Evolutionary conservation across 257 asterid genomes (phyloP), one percentile per base, ranked within the genome.

Genomic region (Gentiana macrophylla): DNA sequence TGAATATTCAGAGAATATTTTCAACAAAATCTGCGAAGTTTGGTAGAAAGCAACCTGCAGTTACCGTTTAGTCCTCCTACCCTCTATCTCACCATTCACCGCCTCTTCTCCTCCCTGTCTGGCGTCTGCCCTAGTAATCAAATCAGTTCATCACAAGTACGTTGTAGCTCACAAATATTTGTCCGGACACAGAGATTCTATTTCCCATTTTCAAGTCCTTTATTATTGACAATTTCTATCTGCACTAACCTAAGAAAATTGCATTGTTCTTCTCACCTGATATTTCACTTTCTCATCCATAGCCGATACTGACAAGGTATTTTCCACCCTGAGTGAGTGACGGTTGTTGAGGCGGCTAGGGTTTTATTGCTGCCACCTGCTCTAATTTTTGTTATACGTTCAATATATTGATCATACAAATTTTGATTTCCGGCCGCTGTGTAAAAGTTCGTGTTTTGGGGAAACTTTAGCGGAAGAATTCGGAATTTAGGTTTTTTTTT

Each of bases 261-360:
- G 52, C 52, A 52, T 51, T 36, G 35, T 4, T 10, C 12, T 32
- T 8, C 32, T 24, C 24, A 24, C 24, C 24, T 24, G 24, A 24
- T 24, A 24, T 24, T 24, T 24, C 50, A 52, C 56, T 48, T 51
- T 37, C 37, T 37, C 37, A 38, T 32, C 8, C 33, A 33, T 35
- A n/a, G 34, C 53, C 11, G 33, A 15, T 13, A 61, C 10, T 46
- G 24, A 11, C n/a, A 63, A 48, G 46, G 6, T 55, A 36, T 48
- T 38, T 33, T 49, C 9, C 24, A 49, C 2, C 34, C 45, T 11
- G 43, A 33, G 41, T 53, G 33, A 73, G 68, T 67, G 78, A 72
- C 78, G 74, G 79, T 74, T 62, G 52, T 60, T 62, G 68, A 57
- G 48, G 77, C 69, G 79, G 57, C 62, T 82, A 70, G 88, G 81